A percentile compares a stretch with the other conserved stretches of the same genome.
Evolutionary conservation across 495 filamentous ascomycete genomes (phyloP).

Genomic region (Zalerion maritima): DNA sequence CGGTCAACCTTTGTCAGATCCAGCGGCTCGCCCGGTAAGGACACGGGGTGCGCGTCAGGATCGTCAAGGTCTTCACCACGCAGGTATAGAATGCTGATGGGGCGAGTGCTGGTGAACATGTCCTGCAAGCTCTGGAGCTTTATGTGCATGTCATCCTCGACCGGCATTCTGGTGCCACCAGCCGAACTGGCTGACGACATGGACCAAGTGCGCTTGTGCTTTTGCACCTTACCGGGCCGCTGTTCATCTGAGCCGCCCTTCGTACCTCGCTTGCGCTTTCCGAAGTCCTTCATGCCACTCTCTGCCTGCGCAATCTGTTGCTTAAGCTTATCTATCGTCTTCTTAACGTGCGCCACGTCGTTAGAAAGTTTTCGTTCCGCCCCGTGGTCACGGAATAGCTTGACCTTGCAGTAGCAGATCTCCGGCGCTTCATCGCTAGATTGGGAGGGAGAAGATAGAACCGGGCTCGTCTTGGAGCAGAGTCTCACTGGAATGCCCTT

Average conservation of each 20-base stretch:
- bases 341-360: conserved; percentile 82
- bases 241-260: conserved; percentile 36
- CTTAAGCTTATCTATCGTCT: conserved; percentile 86
- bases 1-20: conserved; percentile 44
- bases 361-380: conserved; percentile 92
- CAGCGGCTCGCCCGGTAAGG: conserved; percentile 51
- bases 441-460: conserved; percentile 31
- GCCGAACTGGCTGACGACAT: conserved; percentile 75
- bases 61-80: conserved; percentile 76
- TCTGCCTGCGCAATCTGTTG: conserved; percentile 83
- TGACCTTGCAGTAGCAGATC: conserved; percentile 87
- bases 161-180: conserved; percentile 41
- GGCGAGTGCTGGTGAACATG: conserved; percentile 88
- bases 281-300: conserved; percentile 73
- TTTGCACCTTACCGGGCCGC: conserved; percentile 60
- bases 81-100: conserved; percentile 72
- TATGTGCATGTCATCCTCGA: conserved; percentile 78
- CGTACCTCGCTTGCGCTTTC: conserved; percentile 70
- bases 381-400: conserved; percentile 91
- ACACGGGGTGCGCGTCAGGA: conserved; percentile 73
- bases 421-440: conserved; percentile 38
- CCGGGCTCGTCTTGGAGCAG: conserved; percentile 72
- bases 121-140: conserved; percentile 78
- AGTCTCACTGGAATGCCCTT: conserved; percentile 89
- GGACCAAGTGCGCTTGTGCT: conserved; percentile 92